phyloP scores from a whole-genome alignment of 1,139 yeast genomes.

The Kodamaea derodonti region DNA sequence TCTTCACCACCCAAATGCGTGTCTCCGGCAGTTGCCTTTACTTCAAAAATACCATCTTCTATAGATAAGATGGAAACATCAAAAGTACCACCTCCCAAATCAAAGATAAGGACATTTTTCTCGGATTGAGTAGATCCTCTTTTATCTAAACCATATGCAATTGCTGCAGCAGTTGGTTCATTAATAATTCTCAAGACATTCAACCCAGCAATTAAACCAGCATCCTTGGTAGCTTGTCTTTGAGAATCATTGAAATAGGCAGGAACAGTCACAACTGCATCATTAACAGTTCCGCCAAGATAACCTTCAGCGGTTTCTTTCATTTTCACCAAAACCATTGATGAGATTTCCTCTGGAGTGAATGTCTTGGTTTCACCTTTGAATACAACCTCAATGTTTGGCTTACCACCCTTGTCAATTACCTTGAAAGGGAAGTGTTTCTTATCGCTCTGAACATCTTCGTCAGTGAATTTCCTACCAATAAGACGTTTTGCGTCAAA shows the following conservation, averaged over 20 bases:
- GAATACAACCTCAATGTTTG: constrained; percentile 21
- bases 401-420: constrained; percentile 19
- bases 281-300: constrained; percentile 38
- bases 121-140: constrained; percentile 23
- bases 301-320: constrained; percentile 47
- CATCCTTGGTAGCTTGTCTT: constrained; percentile 50
- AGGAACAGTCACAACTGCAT: constrained; percentile 50
- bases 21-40: constrained; percentile 26
- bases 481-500: constrained; percentile 32
- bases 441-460: constrained; percentile 41
- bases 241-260: constrained; percentile 50
- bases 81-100: constrained; percentile 52
- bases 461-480: constrained; percentile 44
- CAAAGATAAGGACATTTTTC: constrained; percentile 38
- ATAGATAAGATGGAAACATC: constrained; percentile 33
- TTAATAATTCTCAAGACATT: constrained; percentile 48
- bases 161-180: constrained; percentile 52
- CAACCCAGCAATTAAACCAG: constrained; percentile 48
- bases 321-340: constrained; percentile 34
- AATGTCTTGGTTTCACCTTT: constrained; percentile 18
- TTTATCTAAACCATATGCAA: constrained; percentile 44
- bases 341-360: constrained; percentile 24
- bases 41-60: constrained; percentile 22
- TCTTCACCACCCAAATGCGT: constrained; percentile 40
- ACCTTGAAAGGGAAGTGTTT: constrained; percentile 45